phyloP scores from a whole-genome alignment of 2,329 filamentous ascomycete species.

The Ceratocystis ficicola region DNA sequence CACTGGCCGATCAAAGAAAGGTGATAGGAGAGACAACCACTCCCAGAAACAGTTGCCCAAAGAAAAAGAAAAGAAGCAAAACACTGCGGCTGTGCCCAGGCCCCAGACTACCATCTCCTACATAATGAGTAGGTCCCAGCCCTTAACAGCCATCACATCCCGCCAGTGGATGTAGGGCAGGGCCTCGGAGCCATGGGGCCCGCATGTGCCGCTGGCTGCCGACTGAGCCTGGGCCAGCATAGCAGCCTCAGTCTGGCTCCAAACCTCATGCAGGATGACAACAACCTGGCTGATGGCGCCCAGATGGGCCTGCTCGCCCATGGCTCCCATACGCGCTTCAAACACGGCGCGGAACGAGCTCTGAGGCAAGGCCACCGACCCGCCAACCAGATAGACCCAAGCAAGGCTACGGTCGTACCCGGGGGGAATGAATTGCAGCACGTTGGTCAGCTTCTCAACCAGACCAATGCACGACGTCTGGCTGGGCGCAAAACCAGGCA shows the following conservation, averaged over 20 bases:
- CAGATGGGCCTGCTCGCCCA: constrained; percentile 65
- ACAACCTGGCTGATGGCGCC: constrained; percentile 79
- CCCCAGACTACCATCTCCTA: constrained; percentile 32
- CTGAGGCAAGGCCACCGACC: constrained; percentile 58
- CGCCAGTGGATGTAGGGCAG: constrained; percentile 78
- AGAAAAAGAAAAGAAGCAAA: constrained; percentile 23
- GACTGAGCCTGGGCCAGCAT: constrained; percentile 31
- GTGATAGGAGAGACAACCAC: background rate
- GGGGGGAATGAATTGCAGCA: constrained; percentile 69
- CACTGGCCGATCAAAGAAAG: background rate
- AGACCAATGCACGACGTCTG: constrained; percentile 64
- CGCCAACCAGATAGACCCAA: constrained; percentile 86
- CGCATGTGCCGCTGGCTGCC: constrained; percentile 27
- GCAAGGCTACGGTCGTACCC: constrained; percentile 85
- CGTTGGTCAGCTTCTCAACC: constrained; percentile 62
- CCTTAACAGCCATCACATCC: constrained; percentile 81
- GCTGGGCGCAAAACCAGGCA: constrained; percentile 71
- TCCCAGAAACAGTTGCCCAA: background rate
- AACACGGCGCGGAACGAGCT: constrained; percentile 71
- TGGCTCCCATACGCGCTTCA: constrained; percentile 56
- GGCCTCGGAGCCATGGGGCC: constrained; percentile 30
- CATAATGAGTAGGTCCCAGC: constrained; percentile 87
- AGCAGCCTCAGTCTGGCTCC: constrained; percentile 59
- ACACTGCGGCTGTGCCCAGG: constrained; percentile 20
- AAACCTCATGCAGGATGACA: constrained; percentile 68